Evolutionary conservation across 768 basidiomycete species (phyloP).

Genomic region (Trametes elegans): DNA sequence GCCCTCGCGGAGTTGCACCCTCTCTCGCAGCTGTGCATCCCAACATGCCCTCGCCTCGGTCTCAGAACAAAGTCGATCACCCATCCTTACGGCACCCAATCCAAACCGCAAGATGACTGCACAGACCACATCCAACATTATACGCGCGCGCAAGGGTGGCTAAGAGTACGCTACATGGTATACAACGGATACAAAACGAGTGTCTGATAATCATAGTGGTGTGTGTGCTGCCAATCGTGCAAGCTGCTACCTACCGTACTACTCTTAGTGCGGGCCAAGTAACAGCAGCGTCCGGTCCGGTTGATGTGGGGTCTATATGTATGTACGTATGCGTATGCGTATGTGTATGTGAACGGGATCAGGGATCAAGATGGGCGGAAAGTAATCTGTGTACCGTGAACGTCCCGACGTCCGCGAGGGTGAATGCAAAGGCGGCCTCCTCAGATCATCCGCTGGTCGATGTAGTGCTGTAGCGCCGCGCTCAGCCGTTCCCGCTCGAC

Average conservation of each 20-base stretch:
- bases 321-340: not conserved
- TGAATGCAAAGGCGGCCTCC: not conserved
- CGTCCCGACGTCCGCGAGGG: not conserved
- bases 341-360: not conserved
- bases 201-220: constrained; percentile 4
- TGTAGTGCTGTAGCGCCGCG: constrained; percentile 35
- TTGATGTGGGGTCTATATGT: not conserved
- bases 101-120: too few relatives aligned
- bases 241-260: not conserved
- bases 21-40: too few relatives aligned
- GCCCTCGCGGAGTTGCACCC: too few relatives aligned
- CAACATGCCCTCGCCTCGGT: too few relatives aligned
- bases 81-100: too few relatives aligned
- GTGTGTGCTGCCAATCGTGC: not conserved
- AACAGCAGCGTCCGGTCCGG: not conserved
- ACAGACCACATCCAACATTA: constrained; percentile 1
- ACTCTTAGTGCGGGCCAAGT: not conserved
- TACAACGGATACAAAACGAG: constrained; percentile 17
- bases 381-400: not conserved
- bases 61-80: too few relatives aligned
- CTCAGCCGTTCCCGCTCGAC: constrained; percentile 32
- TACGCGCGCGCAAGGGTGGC: constrained; percentile 2
- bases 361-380: not conserved
- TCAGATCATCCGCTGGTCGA: constrained; percentile 29
- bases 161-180: constrained; percentile 19